Percentiles rank a stretch among this genome's conserved stretches.
Evolutionary conservation across 371 early-diverging fungal genomes (phyloP).

Genomic region (Mucor irregularis): DNA sequence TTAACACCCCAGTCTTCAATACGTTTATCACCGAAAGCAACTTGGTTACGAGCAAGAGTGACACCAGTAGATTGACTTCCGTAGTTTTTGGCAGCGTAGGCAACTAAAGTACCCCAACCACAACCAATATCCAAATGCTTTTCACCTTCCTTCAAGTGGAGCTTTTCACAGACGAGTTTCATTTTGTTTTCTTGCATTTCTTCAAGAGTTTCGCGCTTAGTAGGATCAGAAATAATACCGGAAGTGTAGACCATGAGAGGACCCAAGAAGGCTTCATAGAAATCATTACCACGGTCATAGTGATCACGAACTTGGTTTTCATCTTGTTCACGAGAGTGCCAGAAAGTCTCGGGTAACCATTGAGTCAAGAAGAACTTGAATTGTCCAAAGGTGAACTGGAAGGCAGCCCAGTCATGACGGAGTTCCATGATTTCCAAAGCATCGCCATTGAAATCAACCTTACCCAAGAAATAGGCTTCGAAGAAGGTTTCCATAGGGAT

Average conservation of each 20-base stretch:
- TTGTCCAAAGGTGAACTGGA: slow-evolving; percentile 83
- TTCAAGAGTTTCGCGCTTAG: slow-evolving; percentile 84
- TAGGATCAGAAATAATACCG: slow-evolving; percentile 82
- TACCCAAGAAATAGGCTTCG: slow-evolving; percentile 93
- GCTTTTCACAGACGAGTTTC: slow-evolving; percentile 83
- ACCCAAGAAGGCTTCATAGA: slow-evolving; percentile 94
- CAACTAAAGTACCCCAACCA: slow-evolving; percentile 96
- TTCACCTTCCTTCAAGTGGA: slow-evolving; percentile 87
- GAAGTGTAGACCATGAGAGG: slow-evolving; percentile 95
- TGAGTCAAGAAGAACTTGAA: slow-evolving; percentile 91
- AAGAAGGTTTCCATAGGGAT: slow-evolving; percentile 97
- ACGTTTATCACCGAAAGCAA: slow-evolving; percentile 83
- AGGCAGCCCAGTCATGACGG: slow-evolving; percentile 93
- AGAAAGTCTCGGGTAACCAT: slow-evolving; percentile 93
- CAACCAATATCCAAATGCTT: slow-evolving; percentile 96
- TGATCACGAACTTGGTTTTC: slow-evolving; percentile 96
- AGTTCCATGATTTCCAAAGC: slow-evolving; percentile 85
- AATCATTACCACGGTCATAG: slow-evolving; percentile 97
- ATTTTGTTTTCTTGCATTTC: slow-evolving; percentile 95
- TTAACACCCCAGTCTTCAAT: slow-evolving; percentile 84
- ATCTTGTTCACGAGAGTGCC: slow-evolving; percentile 96
- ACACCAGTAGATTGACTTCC: slow-evolving; percentile 91
- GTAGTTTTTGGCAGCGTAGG: slow-evolving; percentile 88
- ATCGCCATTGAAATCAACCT: slow-evolving; percentile 91
- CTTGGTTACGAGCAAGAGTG: slow-evolving; percentile 91